These are phyloP conservation scores for Actinomortierella wolfii DNA, from an alignment of 371 early-diverging fungal genomes.

Conservation along the genomic window DNA sequence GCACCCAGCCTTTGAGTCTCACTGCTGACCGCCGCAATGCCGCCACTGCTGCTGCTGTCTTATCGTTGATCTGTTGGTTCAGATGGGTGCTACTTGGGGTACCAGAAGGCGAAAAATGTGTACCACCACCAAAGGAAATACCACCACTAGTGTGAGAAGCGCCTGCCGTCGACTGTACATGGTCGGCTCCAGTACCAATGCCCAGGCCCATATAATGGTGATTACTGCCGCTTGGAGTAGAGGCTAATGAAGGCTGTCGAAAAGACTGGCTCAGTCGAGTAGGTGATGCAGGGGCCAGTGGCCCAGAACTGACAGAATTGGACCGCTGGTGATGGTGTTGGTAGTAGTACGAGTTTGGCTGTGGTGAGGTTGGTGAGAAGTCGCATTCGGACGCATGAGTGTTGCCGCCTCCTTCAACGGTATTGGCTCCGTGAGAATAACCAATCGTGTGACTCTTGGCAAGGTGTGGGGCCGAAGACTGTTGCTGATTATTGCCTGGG, in stretches of 20 bases:
- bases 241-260: slow-evolving; percentile 28
- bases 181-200: too few species aligned
- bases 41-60: slow-evolving; percentile 13
- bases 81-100: too few species aligned
- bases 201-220: too few species aligned
- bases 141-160: too few species aligned
- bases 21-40: slow-evolving; percentile 31
- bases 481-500: neutral
- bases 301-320: too few species aligned
- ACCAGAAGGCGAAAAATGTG: too few species aligned
- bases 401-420: slow-evolving; percentile 10
- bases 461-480: neutral
- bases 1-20: slow-evolving; percentile 39
- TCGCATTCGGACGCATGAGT: slow-evolving; percentile 8
- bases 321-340: slow-evolving; percentile 10
- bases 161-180: neutral
- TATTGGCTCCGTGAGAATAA: neutral
- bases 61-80: too few species aligned
- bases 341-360: neutral
- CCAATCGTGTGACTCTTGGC: neutral
- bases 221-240: neutral
- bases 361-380: slow-evolving; percentile 6
- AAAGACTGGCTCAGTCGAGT: slow-evolving; percentile 34
- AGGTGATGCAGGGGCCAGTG: slow-evolving; percentile 30
- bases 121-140: too few species aligned